Evolutionary conservation across 2,329 filamentous ascomycete species (phyloP).

Genomic region (Clarireedia sp.): DNA sequence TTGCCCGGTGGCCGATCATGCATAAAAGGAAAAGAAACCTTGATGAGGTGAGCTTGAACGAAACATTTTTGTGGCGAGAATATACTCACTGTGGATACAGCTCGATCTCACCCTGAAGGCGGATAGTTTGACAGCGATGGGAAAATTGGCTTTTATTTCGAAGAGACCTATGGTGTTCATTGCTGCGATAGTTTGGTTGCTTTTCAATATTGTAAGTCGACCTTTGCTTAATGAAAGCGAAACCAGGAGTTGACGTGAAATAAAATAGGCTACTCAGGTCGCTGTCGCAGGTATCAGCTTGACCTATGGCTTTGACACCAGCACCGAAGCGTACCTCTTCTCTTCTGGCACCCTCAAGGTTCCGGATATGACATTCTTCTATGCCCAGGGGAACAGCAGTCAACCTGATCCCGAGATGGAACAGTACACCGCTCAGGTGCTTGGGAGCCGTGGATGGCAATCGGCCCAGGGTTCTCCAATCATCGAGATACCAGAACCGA

Average conservation of each 20-base stretch:
- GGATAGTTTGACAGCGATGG: slow-evolving; percentile 28
- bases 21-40: slow-evolving; percentile 31
- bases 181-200: slow-evolving; percentile 26
- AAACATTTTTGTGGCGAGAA: background rate
- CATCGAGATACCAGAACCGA: background rate
- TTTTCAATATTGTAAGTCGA: slow-evolving; percentile 28
- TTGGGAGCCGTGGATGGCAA: slow-evolving; percentile 33
- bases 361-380: slow-evolving; percentile 32
- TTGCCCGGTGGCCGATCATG: slow-evolving; percentile 41
- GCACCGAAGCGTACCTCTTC: slow-evolving; percentile 30
- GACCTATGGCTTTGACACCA: slow-evolving; percentile 35
- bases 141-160: slow-evolving; percentile 26
- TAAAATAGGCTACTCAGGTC: slow-evolving; percentile 33
- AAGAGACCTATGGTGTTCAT: slow-evolving; percentile 25
- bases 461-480: slow-evolving; percentile 19
- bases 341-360: slow-evolving; percentile 31
- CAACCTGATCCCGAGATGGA: slow-evolving; percentile 27
- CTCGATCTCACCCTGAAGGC: slow-evolving; percentile 28
- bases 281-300: slow-evolving; percentile 37
- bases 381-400: slow-evolving; percentile 24
- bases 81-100: slow-evolving; percentile 13
- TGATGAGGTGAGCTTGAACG: slow-evolving; percentile 31
- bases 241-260: background rate
- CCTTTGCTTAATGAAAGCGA: background rate
- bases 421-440: slow-evolving; percentile 37